Percentiles rank a stretch among this genome's conserved stretches.
phyloP scores from a whole-genome alignment of 192 early-diverging fungal genomes.

The Coemansia sp. region DNA sequence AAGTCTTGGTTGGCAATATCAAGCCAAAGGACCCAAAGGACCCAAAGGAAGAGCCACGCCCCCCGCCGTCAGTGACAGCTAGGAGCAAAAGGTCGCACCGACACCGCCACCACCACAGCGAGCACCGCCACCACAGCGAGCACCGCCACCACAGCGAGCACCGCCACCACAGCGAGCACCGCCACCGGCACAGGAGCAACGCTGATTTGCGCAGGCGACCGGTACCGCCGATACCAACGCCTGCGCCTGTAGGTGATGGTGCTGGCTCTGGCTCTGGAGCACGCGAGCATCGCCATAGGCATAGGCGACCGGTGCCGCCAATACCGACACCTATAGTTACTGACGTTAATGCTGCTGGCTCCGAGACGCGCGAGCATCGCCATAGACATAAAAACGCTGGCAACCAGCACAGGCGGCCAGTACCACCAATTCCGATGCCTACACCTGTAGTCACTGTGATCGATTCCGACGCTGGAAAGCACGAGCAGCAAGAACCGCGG shows the following conservation, averaged over 20 bases:
- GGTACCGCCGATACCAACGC: constrained; percentile 13
- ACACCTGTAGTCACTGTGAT: background rate
- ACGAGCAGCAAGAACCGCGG: background rate
- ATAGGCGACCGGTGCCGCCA: background rate
- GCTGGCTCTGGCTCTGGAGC: background rate
- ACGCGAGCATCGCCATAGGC: constrained; percentile 1
- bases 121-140: no score
- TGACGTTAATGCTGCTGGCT: background rate
- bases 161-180: background rate
- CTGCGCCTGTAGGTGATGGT: background rate
- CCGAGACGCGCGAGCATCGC: background rate
- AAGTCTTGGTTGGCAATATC: constrained; percentile 1
- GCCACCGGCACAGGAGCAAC: background rate
- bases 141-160: background rate
- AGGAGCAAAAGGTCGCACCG: background rate
- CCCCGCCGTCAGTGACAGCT: background rate
- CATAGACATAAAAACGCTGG: background rate
- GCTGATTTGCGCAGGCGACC: background rate
- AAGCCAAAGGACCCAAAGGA: constrained; percentile 1
- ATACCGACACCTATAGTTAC: constrained; percentile 4
- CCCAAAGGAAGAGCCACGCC: background rate
- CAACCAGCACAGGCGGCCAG: background rate
- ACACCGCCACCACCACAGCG: background rate
- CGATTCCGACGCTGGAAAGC: background rate
- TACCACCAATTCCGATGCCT: constrained; percentile 13